Conservation (phyloP, 306 rosid species). For the Spatholobus suberectus region DNA sequence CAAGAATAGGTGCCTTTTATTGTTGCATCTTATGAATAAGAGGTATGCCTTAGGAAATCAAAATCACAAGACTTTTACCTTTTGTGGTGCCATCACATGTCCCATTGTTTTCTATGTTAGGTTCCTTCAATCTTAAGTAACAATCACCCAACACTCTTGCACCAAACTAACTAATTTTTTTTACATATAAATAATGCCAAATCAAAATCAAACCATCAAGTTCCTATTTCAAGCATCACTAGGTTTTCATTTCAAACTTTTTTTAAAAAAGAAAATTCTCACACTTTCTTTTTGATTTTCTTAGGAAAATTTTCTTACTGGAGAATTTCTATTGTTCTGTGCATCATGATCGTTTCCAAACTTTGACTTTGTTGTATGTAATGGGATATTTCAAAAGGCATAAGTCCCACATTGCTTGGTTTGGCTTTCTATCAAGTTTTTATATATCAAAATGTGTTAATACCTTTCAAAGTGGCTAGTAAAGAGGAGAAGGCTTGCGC, state of each 20-base stretch:
- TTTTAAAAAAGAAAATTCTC: too few species aligned
- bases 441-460: too few species aligned
- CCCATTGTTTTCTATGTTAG: neutral
- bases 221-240: neutral
- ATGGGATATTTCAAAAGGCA: too few species aligned
- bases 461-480: too few species aligned
- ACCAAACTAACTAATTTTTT: neutral
- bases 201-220: neutral
- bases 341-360: too few species aligned
- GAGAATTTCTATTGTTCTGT: constrained; percentile 5
- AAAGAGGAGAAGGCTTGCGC: too few species aligned
- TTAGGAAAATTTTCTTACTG: constrained; percentile 7
- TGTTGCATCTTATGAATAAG: too few species aligned
- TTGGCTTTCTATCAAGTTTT: too few species aligned
- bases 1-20: too few species aligned
- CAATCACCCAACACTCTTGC: neutral
- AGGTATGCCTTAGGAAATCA: too few species aligned
- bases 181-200: neutral
- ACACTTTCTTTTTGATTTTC: constrained; percentile 35
- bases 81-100: neutral
- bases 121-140: neutral
- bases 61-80: neutral
- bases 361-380: too few species aligned
- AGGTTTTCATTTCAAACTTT: neutral
- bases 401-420: too few species aligned